phyloP scores from a whole-genome alignment of 352 stramenopile species.

The Pythium angustatum region DNA sequence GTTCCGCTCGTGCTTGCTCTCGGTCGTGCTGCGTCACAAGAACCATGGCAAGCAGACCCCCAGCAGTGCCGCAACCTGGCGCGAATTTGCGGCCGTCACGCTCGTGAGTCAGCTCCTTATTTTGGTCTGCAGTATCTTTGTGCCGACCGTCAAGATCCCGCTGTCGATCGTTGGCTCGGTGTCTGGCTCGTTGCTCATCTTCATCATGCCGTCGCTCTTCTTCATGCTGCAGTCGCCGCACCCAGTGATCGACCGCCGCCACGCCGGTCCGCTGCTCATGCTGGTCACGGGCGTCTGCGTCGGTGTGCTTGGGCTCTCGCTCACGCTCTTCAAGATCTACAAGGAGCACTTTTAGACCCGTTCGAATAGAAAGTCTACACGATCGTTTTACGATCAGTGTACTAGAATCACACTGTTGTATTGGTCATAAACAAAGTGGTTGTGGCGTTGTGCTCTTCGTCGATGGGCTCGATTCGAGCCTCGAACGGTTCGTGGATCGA shows the following conservation, averaged over 20 bases:
- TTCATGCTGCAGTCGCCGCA: constrained; percentile 60
- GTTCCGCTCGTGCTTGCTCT: constrained; percentile 74
- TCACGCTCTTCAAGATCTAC: constrained; percentile 51
- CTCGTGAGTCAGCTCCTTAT: constrained; percentile 60
- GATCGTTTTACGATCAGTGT: neutral
- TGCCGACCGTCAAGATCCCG: constrained; percentile 76
- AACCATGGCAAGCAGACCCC: constrained; percentile 63
- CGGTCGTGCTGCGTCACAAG: constrained; percentile 65
- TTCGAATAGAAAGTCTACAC: neutral
- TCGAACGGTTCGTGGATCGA: constrained; percentile 1
- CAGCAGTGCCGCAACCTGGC: constrained; percentile 49
- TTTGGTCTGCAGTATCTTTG: constrained; percentile 68
- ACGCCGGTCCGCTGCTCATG: constrained; percentile 66
- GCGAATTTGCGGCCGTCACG: constrained; percentile 52
- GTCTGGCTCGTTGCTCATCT: constrained; percentile 78
- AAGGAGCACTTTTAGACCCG: constrained; percentile 21
- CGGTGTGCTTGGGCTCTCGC: constrained; percentile 41
- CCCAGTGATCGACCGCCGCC: constrained; percentile 39
- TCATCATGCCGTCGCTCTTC: constrained; percentile 80
- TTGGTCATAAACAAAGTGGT: neutral
- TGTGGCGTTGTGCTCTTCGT: neutral
- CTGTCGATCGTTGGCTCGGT: constrained; percentile 78
- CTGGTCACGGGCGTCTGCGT: constrained; percentile 49
- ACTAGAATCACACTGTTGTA: no score
- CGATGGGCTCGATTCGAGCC: no score